Conservation (phyloP, 2,329 filamentous ascomycete genomes). For the Penicillium sclerotigenum region DNA sequence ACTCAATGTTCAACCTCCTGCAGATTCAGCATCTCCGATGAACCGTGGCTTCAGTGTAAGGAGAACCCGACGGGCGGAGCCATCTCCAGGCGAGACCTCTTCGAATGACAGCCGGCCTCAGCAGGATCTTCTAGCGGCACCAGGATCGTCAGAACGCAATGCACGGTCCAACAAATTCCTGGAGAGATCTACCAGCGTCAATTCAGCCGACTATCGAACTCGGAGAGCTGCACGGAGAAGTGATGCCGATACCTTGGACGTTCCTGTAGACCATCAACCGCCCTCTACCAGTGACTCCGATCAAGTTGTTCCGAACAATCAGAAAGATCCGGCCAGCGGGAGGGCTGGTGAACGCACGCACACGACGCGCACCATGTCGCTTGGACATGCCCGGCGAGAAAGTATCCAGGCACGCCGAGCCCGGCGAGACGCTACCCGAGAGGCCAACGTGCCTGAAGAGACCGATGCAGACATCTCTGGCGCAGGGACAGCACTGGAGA, state of each 20-base stretch:
- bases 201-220: slow-evolving; percentile 73
- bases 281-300: slow-evolving; percentile 77
- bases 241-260: slow-evolving; percentile 53
- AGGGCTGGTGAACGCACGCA: slow-evolving; percentile 57
- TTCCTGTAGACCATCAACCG: slow-evolving; percentile 58
- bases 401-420: slow-evolving; percentile 85
- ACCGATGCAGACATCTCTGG: slow-evolving; percentile 73
- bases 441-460: slow-evolving; percentile 83
- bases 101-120: slow-evolving; percentile 62
- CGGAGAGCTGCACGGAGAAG: slow-evolving; percentile 58
- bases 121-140: slow-evolving; percentile 73
- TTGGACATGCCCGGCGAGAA: slow-evolving; percentile 84
- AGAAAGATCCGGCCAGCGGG: slow-evolving; percentile 43
- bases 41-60: slow-evolving; percentile 88
- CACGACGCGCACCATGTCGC: slow-evolving; percentile 74
- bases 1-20: slow-evolving; percentile 75
- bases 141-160: slow-evolving; percentile 58
- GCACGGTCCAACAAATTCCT: slow-evolving; percentile 66
- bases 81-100: slow-evolving; percentile 55
- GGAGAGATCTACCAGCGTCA: slow-evolving; percentile 86
- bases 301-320: slow-evolving; percentile 57
- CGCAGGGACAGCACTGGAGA: slow-evolving; percentile 51
- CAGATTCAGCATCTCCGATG: slow-evolving; percentile 62
- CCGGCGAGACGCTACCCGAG: slow-evolving; percentile 66
- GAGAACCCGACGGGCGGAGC: slow-evolving; percentile 54